These are phyloP conservation scores for Talaromyces ruber DNA, from an alignment of 495 filamentous ascomycete species.

Conservation along the genomic window DNA sequence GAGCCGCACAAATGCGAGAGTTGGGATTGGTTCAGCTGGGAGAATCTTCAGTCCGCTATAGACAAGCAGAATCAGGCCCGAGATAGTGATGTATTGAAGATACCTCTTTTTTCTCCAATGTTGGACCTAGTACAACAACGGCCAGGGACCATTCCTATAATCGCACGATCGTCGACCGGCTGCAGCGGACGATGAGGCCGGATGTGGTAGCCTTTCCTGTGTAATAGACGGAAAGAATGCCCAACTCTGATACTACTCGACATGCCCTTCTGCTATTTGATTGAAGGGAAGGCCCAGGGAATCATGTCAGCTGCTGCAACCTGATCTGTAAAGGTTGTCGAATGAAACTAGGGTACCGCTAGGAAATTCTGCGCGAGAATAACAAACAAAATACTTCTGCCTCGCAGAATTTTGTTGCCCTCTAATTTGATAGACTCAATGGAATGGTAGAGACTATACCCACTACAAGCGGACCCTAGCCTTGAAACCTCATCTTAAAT, in stretches of 20 bases:
- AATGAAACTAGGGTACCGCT: not conserved
- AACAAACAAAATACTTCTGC: not conserved
- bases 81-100: conserved; percentile 14
- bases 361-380: not conserved
- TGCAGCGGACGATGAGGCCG: not conserved
- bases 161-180: not conserved
- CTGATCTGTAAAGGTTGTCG: not conserved
- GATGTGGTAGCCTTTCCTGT: not conserved
- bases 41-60: conserved; percentile 18
- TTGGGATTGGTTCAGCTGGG: conserved; percentile 55
- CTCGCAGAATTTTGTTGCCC: not conserved
- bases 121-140: conserved; percentile 42
- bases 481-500: not conserved
- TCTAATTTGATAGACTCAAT: no score
- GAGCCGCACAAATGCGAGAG: conserved; percentile 59
- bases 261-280: not conserved
- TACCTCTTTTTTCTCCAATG: conserved; percentile 48
- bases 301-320: not conserved
- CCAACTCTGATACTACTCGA: not conserved
- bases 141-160: conserved; percentile 12
- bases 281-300: not conserved
- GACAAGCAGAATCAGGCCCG: conserved; percentile 20
- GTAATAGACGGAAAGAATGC: not conserved
- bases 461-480: not conserved
- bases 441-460: not conserved